Evolutionary conservation across 1,284 basidiomycete genomes (phyloP).

Genomic region (Marasmius fiardii): DNA sequence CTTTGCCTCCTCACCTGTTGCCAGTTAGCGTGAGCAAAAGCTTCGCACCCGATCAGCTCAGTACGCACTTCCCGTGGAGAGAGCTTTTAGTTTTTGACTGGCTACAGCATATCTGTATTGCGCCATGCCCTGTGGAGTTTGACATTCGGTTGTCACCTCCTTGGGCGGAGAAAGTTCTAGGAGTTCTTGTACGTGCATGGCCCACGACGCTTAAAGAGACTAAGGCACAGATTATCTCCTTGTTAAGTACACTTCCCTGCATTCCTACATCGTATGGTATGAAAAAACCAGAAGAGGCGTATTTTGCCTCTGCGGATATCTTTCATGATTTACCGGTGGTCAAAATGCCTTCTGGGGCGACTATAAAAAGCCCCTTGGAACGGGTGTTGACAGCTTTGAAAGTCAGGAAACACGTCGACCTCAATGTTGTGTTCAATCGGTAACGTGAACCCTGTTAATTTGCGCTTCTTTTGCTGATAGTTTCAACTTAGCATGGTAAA

Average conservation of each 20-base stretch:
- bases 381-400: conserved; percentile 77
- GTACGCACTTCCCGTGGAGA: conserved; percentile 70
- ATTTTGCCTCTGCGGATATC: conserved; percentile 86
- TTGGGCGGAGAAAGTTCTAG: conserved; percentile 85
- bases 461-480: background rate
- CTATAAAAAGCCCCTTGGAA: conserved; percentile 76
- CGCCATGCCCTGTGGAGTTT: conserved; percentile 45
- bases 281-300: conserved; percentile 73
- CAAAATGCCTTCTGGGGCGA: conserved; percentile 62
- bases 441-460: conserved; percentile 25
- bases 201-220: conserved; percentile 57
- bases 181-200: conserved; percentile 76
- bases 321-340: conserved; percentile 90
- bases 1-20: conserved; percentile 76
- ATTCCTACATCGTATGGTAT: conserved; percentile 86
- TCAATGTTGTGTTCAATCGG: conserved; percentile 86
- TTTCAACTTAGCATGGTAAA: conserved; percentile 68
- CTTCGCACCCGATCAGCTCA: conserved; percentile 57
- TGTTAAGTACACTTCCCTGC: conserved; percentile 67
- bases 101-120: conserved; percentile 64
- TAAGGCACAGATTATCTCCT: conserved; percentile 53
- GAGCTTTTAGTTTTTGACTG: conserved; percentile 82
- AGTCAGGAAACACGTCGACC: conserved; percentile 88
- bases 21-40: conserved; percentile 69
- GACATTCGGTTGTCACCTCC: conserved; percentile 67